A percentile compares a stretch with the other conserved stretches of the same genome.
These are phyloP conservation scores for Zymoseptoria pseudotritici DNA, from an alignment of 2,329 filamentous ascomycete genomes.

Conservation along the genomic window DNA sequence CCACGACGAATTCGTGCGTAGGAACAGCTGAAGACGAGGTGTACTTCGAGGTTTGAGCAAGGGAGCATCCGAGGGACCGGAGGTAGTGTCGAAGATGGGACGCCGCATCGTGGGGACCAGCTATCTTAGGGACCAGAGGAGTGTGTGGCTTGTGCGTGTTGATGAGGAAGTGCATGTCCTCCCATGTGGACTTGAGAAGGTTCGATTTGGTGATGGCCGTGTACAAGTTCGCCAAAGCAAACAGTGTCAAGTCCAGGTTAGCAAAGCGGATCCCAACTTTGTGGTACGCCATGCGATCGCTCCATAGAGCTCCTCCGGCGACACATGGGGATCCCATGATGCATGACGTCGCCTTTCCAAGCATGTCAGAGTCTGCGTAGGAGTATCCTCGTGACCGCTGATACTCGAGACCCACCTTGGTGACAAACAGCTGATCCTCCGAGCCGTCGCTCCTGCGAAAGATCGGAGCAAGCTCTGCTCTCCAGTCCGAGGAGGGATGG, in stretches of 20 bases:
- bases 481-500: neutral
- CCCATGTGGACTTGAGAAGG: neutral
- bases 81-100: neutral
- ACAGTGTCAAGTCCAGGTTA: neutral
- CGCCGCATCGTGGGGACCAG: neutral
- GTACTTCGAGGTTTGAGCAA: neutral
- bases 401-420: neutral
- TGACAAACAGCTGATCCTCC: neutral
- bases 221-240: slow-evolving; percentile 1
- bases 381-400: neutral
- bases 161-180: neutral
- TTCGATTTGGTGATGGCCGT: neutral
- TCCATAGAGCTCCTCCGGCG: neutral
- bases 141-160: neutral
- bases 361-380: neutral
- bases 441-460: neutral
- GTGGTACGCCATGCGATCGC: neutral
- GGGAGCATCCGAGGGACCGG: neutral
- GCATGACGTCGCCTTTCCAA: neutral
- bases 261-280: neutral
- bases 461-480: neutral
- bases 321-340: neutral
- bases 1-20: slow-evolving; percentile 1
- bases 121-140: neutral
- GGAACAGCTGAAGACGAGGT: neutral